Evolutionary conservation across 306 rosid genomes (phyloP).

Genomic region (Lupinus albus): DNA sequence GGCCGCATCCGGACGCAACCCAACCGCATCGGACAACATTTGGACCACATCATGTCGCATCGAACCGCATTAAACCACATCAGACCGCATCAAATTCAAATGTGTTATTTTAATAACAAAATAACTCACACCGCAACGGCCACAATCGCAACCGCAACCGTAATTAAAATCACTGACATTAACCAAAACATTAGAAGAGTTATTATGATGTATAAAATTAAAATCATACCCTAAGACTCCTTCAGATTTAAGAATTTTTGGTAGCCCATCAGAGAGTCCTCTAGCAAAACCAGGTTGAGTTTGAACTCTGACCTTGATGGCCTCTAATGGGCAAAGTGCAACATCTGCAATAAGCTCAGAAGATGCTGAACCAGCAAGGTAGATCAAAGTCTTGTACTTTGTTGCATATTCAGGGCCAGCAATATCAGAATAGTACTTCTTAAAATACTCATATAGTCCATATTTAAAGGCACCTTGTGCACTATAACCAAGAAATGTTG

Average conservation of each 20-base stretch:
- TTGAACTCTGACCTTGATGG: conserved; percentile 89
- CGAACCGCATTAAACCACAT: too few relatives aligned
- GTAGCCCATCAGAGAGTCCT: conserved; percentile 85
- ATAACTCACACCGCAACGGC: too few relatives aligned
- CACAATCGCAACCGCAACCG: too few relatives aligned
- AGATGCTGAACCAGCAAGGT: conserved; percentile 93
- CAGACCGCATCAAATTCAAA: too few relatives aligned
- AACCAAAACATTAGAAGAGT: not conserved
- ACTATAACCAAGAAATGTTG: conserved; percentile 83
- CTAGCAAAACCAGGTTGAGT: conserved; percentile 92
- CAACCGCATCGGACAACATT: too few relatives aligned
- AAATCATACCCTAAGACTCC: conserved; percentile 77
- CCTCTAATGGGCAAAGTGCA: conserved; percentile 95
- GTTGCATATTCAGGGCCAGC: conserved; percentile 86
- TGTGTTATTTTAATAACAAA: too few relatives aligned
- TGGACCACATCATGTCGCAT: too few relatives aligned
- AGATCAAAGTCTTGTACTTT: conserved; percentile 92
- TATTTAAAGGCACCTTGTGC: conserved; percentile 98
- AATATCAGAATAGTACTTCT: conserved; percentile 89
- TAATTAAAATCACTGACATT: too few relatives aligned
- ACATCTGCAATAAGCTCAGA: conserved; percentile 90
- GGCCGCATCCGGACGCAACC: too few relatives aligned
- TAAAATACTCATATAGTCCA: conserved; percentile 83
- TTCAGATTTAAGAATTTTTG: conserved; percentile 78
- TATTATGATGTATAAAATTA: not conserved